Evolutionary conservation across 192 early-diverging fungal species (phyloP), one percentile per base, ranked within the genome.

Genomic region (Haplosporangium gracile): DNA sequence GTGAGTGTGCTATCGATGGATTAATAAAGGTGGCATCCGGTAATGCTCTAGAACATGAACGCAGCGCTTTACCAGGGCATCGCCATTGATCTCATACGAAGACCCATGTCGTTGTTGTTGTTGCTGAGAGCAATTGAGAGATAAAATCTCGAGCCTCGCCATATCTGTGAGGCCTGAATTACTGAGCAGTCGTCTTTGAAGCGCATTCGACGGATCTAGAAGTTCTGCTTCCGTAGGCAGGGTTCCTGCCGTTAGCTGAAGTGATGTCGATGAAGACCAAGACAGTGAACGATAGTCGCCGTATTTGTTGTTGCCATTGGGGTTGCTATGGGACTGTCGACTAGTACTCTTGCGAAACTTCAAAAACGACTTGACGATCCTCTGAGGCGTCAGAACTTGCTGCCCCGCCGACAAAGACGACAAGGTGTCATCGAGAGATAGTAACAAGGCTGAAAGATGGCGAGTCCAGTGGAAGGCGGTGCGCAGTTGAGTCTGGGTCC

Each of bases 381-480:
- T 42, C 70, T 71, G 70, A 26, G 34, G 70, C 20, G 34, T 38
- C 39, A 40, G 16, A 24, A 71, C 70, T 36, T 26, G 70, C 20
- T 39, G 49, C 49, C 49, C 49, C 49, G 49, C 15, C 39, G 22
- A 71, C 13, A 22, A 22, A 7, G 38, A 39, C 13, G 29, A 38
- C 13, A 38, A 2, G 7, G 6, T 32, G 2, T n/a, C 5, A 32
- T 65, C 60, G 13, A 32, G 13, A 24, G 32, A 8, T 6, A 42
- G 43, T 26, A 85, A 45, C 16, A 78, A 24, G 11, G n/a, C 51
- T 16, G 45, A n/a, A 24, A 85, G 70, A 40, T 85, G 83, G 22
- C 73, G 34, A 22, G 83, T 85, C 83, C 83, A 85, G 39, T 85
- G 75, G 47, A 85, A 85, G 38, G 68, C 69, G 5, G 70, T 70